phyloP scores from a whole-genome alignment of 768 basidiomycete genomes.

The Boletus bicolor region DNA sequence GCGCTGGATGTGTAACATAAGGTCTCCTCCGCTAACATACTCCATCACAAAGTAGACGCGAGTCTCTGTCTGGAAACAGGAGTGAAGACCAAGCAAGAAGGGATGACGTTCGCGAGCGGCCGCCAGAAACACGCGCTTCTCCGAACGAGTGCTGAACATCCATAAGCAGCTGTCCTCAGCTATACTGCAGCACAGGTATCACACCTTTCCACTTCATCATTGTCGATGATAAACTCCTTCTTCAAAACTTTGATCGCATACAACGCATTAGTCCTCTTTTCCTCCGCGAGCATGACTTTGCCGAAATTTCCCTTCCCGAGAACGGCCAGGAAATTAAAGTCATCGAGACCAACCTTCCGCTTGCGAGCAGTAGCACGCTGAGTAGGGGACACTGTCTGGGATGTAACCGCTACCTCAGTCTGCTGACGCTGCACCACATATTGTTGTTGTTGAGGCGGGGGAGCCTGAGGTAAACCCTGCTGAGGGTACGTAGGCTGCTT shows the following conservation, averaged over 20 bases:
- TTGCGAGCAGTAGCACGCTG: constrained; percentile 48
- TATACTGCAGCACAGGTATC: constrained; percentile 13
- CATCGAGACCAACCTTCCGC: constrained; percentile 93
- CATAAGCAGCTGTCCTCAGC: constrained; percentile 4
- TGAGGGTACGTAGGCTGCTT: constrained; percentile 26
- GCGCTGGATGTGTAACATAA: constrained; percentile 99
- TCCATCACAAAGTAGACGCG: constrained; percentile 99
- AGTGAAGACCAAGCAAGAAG: constrained; percentile 93
- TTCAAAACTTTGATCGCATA: constrained; percentile 99
- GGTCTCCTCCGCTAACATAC: constrained; percentile 97
- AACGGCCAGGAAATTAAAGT: constrained; percentile 98
- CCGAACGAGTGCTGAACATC: constrained; percentile 82
- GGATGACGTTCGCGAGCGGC: constrained; percentile 98
- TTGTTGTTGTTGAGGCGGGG: constrained; percentile 24
- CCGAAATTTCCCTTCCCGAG: constrained; percentile 99
- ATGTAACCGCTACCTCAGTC: constrained; percentile 17
- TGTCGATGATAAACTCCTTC: constrained; percentile 99
- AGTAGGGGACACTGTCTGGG: constrained; percentile 36
- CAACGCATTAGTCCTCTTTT: constrained; percentile 84
- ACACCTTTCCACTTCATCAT: constrained; percentile 98
- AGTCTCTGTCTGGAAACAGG: constrained; percentile 99
- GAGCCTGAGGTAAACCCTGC: constrained; percentile 17
- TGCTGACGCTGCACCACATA: constrained; percentile 31
- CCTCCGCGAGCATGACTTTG: constrained; percentile 99
- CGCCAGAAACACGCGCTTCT: constrained; percentile 96